phyloP scores from a whole-genome alignment of 2,329 filamentous ascomycete species.

The Penicillium occitanis region DNA sequence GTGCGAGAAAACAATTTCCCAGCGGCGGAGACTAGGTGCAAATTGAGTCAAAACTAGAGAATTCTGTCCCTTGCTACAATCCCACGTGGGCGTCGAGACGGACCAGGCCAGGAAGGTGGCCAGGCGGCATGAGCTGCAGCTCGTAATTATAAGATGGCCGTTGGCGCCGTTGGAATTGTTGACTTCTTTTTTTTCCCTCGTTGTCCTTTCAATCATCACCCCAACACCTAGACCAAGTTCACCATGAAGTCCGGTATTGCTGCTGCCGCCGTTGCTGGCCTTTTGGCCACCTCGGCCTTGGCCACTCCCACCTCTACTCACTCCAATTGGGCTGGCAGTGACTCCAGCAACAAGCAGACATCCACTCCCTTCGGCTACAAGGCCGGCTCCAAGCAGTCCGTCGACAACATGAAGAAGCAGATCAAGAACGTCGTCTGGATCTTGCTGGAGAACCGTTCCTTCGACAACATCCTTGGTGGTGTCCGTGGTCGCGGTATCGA shows the following conservation, averaged over 20 bases:
- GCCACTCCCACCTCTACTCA: slow-evolving; percentile 15
- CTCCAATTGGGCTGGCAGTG: slow-evolving; percentile 8
- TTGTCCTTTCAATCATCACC: not conserved
- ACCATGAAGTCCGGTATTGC: slow-evolving; percentile 20
- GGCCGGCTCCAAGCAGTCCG: slow-evolving; percentile 32
- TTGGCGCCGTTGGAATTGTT: not conserved
- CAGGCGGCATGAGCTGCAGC: not conserved
- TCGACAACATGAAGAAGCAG: slow-evolving; percentile 36
- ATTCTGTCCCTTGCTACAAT: not conserved
- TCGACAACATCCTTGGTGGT: slow-evolving; percentile 48
- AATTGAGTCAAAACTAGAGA: not conserved
- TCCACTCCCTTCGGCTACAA: slow-evolving; percentile 24
- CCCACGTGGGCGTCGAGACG: slow-evolving; percentile 7
- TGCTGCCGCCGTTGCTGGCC: slow-evolving; percentile 17
- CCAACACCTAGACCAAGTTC: slow-evolving; percentile 57
- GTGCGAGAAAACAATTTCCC: not conserved
- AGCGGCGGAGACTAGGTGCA: not conserved
- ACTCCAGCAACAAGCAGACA: slow-evolving; percentile 3
- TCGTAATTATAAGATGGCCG: not conserved
- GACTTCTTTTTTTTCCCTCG: not conserved
- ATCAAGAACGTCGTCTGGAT: slow-evolving; percentile 41
- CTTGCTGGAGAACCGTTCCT: slow-evolving; percentile 47
- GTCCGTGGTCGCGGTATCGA: slow-evolving; percentile 41
- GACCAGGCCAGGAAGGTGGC: not conserved
- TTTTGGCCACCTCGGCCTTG: slow-evolving; percentile 19